These are phyloP conservation scores for Boletus barrowsii DNA, from an alignment of 768 basidiomycete genomes.

Conservation along the genomic window DNA sequence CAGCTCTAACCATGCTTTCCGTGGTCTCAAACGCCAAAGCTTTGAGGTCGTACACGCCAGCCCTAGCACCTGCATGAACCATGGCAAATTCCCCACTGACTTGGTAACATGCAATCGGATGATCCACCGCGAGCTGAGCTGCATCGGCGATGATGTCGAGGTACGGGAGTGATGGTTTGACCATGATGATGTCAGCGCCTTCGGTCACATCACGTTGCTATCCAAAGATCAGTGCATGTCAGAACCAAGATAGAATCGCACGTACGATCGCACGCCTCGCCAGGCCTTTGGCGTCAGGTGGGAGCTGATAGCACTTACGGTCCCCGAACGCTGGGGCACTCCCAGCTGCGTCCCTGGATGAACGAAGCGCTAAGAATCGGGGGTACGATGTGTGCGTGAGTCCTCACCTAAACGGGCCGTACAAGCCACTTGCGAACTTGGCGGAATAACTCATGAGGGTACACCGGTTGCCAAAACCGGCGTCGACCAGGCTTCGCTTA, in stretches of 20 bases:
- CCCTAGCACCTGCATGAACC: conserved; percentile 89
- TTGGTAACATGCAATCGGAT: conserved; percentile 95
- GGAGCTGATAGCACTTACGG: conserved; percentile 97
- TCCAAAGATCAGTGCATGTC: background rate
- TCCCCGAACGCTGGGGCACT: conserved; percentile 93
- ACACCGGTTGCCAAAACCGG: conserved; percentile 82
- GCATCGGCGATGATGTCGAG: conserved; percentile 95
- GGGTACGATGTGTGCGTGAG: background rate
- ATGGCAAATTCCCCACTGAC: conserved; percentile 98
- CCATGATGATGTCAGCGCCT: conserved; percentile 99
- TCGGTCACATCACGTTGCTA: conserved; percentile 86
- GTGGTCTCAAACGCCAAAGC: conserved; percentile 93
- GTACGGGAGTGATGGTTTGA: conserved; percentile 95
- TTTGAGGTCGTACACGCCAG: conserved; percentile 90
- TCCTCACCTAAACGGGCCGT: conserved; percentile 90
- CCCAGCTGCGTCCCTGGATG: conserved; percentile 87
- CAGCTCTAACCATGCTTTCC: conserved; percentile 90
- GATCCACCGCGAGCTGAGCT: conserved; percentile 72
- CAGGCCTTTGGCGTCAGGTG: conserved; percentile 81
- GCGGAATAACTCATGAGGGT: conserved; percentile 96
- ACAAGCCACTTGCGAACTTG: conserved; percentile 93
- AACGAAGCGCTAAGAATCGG: background rate
- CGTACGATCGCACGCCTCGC: conserved; percentile 90
- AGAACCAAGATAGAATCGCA: conserved; percentile 8
- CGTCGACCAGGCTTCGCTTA: conserved; percentile 80